Evolutionary conservation across 768 basidiomycete species (phyloP), one percentile per base, ranked within the genome.

Genomic region (Dacryopinax primogenitus): DNA sequence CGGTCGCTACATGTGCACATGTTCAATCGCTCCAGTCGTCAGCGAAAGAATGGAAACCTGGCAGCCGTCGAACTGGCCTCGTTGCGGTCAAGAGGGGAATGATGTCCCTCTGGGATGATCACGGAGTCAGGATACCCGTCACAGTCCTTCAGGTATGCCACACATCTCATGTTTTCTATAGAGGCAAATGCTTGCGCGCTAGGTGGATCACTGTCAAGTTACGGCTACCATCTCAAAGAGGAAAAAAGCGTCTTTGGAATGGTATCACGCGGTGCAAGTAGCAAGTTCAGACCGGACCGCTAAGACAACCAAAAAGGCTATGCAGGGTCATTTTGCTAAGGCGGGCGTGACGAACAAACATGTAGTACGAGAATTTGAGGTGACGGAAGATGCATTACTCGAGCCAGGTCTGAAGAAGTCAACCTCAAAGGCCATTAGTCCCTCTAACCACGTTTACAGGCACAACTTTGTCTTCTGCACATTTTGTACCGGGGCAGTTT

Each of bases 401-500:
- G 89, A 90, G 7, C 82, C 95, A 33, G 96, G 93, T 90, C 70
- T 69, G 90, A 74, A 23, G 66, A 35, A 32, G 35, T 62, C 33
- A 65, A 30, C 61, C 44, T 12, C 30, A 36, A 18, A 13, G 44
- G 62, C 26, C 63, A 62, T 28, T 44, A 28, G 64, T n/a, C n/a
- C n/a, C 41, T 23, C 47, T 45, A 66, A 33, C n/a, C 13, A 63
- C 39, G 1, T n/a, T 13, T 21, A 41, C 67, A 94, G 92, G 95
- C 33, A 93, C 94, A 0, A 88, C 85, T 13, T 72, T 99, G 37
- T 92, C 89, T 58, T 92, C 93, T 0, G 81, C 88, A 44, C 96
- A 99, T 74, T 98, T 95, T 71, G 96, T 98, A 7, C 96, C 96
- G 0, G 96, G 96, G 0, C 96, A 99, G 74, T 92, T 81, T 72